Conservation (phyloP, 2,329 filamentous ascomycete genomes). For the Plenodomus tracheiphilus region DNA sequence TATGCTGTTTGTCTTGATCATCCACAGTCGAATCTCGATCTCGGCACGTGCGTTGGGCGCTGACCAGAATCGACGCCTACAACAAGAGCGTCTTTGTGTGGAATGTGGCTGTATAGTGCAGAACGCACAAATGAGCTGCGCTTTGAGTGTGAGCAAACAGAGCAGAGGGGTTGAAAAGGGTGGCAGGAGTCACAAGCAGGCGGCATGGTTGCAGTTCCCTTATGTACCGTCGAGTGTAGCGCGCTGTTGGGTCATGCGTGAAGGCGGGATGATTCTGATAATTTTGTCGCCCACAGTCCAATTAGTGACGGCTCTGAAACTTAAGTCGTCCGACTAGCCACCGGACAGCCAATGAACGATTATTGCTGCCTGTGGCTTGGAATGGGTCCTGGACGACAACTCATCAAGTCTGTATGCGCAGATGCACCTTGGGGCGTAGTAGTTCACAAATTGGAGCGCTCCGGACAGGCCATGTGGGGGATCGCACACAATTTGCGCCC, state of each 20-base stretch:
- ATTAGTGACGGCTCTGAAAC: constrained; percentile 41
- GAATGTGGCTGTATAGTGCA: background rate
- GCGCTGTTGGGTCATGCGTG: constrained; percentile 41
- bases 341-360: constrained; percentile 33
- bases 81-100: constrained; percentile 25
- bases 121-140: background rate
- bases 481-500: constrained; percentile 9
- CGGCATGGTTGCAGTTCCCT: constrained; percentile 26
- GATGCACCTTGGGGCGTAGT: constrained; percentile 25
- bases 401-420: constrained; percentile 41
- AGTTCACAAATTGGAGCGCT: constrained; percentile 32
- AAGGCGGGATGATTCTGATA: constrained; percentile 40
- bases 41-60: constrained; percentile 28
- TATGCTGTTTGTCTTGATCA: constrained; percentile 13
- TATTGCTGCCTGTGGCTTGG: constrained; percentile 28
- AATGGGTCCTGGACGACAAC: constrained; percentile 40
- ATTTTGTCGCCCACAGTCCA: constrained; percentile 35
- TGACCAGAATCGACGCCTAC: constrained; percentile 20
- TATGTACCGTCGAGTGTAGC: constrained; percentile 34
- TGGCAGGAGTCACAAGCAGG: constrained; percentile 6
- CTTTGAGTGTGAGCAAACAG: background rate
- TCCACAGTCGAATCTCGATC: constrained; percentile 11
- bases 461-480: constrained; percentile 18
- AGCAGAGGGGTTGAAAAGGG: background rate
- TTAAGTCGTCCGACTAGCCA: constrained; percentile 39